Conservation (phyloP, 73 alveolate genomes). For the Blepharisma japonicum region DNA sequence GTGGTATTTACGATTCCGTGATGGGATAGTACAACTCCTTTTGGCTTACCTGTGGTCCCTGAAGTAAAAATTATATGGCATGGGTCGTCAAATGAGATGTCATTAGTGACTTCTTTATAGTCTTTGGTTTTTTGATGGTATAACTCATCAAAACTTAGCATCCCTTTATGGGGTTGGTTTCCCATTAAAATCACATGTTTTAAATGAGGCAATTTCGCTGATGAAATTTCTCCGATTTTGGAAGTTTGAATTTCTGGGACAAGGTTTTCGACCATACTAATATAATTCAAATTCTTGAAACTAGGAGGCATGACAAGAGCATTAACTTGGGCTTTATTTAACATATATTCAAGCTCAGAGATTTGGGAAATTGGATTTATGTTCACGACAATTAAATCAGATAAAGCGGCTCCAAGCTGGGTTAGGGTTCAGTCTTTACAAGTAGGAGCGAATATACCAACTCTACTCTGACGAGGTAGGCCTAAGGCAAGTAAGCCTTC, state of each 20-base stretch:
- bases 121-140: neutral
- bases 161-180: slow-evolving; percentile 50
- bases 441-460: slow-evolving; percentile 77
- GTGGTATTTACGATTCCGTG: slow-evolving; percentile 61
- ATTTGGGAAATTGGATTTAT: slow-evolving; percentile 79
- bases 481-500: slow-evolving; percentile 77
- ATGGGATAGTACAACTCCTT: slow-evolving; percentile 75
- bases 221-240: slow-evolving; percentile 34
- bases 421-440: slow-evolving; percentile 71
- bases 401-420: slow-evolving; percentile 66
- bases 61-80: slow-evolving; percentile 78
- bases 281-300: slow-evolving; percentile 59
- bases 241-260: slow-evolving; percentile 53
- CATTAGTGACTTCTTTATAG: neutral
- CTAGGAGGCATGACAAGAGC: slow-evolving; percentile 59
- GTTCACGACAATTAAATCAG: slow-evolving; percentile 78
- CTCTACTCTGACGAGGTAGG: slow-evolving; percentile 62
- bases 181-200: slow-evolving; percentile 46
- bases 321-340: slow-evolving; percentile 35
- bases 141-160: slow-evolving; percentile 55
- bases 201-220: slow-evolving; percentile 38
- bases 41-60: slow-evolving; percentile 85
- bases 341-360: slow-evolving; percentile 58
- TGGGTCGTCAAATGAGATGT: slow-evolving; percentile 52
- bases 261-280: slow-evolving; percentile 47